Conservation (phyloP, 257 asterid genomes). For the Gentiana macrophylla region DNA sequence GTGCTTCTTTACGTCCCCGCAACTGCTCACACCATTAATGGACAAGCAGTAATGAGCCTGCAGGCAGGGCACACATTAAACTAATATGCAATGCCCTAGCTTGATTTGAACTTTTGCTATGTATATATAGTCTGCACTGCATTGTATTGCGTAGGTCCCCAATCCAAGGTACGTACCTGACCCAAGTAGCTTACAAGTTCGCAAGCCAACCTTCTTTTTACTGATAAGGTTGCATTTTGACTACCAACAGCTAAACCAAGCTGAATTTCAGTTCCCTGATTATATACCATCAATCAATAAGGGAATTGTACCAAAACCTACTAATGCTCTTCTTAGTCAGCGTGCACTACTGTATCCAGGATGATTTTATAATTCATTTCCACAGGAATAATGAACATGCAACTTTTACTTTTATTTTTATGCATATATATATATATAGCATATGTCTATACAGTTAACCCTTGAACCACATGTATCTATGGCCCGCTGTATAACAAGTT, state of each 20-base stretch:
- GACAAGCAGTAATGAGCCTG: slow-evolving; percentile 64
- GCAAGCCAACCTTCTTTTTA: slow-evolving; percentile 85
- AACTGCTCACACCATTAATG: slow-evolving; percentile 9
- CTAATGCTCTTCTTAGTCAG: no score
- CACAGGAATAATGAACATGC: no score
- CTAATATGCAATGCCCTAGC: background rate
- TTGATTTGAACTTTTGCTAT: background rate
- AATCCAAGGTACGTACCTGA: slow-evolving; percentile 30
- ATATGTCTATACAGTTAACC: no score
- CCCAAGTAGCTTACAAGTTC: slow-evolving; percentile 57
- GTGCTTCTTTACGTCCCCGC: slow-evolving; percentile 41
- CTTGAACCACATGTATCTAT: no score
- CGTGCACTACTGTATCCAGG: no score
- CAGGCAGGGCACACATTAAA: background rate
- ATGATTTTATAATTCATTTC: no score
- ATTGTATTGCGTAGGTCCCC: no score
- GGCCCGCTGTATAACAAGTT: no score
- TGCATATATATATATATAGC: no score
- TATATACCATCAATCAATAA: background rate
- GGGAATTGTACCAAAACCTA: no score
- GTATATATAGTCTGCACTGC: background rate
- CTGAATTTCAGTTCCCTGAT: slow-evolving; percentile 81
- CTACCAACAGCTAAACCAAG: slow-evolving; percentile 66
- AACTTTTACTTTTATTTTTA: no score
- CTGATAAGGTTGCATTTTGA: slow-evolving; percentile 74